Conservation (phyloP, 2,329 filamentous ascomycete genomes). For the Penicillium sp. region DNA sequence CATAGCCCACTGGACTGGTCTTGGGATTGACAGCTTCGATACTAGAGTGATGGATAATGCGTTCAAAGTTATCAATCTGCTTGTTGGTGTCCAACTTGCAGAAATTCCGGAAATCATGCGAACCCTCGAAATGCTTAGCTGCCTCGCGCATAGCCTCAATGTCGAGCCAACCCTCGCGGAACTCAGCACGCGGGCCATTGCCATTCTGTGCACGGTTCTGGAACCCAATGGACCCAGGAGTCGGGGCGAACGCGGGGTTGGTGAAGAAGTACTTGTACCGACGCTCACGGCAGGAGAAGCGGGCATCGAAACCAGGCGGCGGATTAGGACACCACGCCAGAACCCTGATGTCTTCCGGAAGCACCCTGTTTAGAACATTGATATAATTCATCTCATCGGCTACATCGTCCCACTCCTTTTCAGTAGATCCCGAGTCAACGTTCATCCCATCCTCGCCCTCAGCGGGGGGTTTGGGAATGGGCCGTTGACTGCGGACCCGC, state of each 20-base stretch:
- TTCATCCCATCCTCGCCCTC: constrained; percentile 25
- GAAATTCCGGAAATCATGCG: constrained; percentile 94
- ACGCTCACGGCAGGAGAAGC: constrained; percentile 87
- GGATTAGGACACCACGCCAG: constrained; percentile 89
- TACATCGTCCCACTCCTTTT: constrained; percentile 60
- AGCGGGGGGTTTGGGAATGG: constrained; percentile 41
- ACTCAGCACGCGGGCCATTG: constrained; percentile 25
- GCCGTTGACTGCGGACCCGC: constrained; percentile 74
- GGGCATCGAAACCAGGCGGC: constrained; percentile 76
- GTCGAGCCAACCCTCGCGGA: constrained; percentile 75
- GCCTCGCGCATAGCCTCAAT: constrained; percentile 81
- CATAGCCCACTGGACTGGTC: constrained; percentile 56
- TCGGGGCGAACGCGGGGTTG: constrained; percentile 77
- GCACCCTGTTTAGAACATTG: constrained; percentile 76
- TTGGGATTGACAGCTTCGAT: constrained; percentile 65
- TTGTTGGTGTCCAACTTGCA: constrained; percentile 91
- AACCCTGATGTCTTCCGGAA: constrained; percentile 84
- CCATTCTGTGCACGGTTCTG: constrained; percentile 29
- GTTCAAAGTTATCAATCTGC: constrained; percentile 78
- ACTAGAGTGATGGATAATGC: constrained; percentile 74
- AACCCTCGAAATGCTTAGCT: constrained; percentile 73
- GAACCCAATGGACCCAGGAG: constrained; percentile 55
- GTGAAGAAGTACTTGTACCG: constrained; percentile 98
- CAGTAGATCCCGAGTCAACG: constrained; percentile 37
- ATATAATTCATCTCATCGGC: constrained; percentile 81